These are phyloP conservation scores for Leptographium wingfieldii DNA, from an alignment of 2,329 filamentous ascomycete species.

Conservation along the genomic window DNA sequence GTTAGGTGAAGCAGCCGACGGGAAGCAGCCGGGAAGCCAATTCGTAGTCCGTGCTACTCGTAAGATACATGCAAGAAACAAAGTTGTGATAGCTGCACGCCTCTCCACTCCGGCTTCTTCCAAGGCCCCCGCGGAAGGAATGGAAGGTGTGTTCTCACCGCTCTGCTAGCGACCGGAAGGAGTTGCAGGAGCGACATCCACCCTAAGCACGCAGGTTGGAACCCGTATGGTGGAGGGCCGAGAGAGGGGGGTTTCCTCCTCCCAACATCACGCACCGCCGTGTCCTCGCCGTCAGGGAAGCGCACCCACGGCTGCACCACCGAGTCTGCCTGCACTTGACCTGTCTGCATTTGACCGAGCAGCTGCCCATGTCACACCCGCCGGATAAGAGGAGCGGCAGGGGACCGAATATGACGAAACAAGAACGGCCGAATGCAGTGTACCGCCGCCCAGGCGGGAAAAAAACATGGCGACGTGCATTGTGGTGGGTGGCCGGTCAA, in stretches of 20 bases:
- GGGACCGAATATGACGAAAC: not conserved
- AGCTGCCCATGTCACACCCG: not conserved
- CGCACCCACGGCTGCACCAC: not conserved
- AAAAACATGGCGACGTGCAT: not conserved
- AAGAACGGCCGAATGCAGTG: not conserved
- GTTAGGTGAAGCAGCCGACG: constrained; percentile 5
- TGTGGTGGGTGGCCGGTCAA: not conserved
- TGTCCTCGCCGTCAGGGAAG: not conserved
- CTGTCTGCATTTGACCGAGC: not conserved
- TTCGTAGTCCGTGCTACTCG: not conserved
- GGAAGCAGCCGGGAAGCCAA: constrained; percentile 6
- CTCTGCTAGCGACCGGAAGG: constrained; percentile 3
- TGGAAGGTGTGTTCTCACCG: constrained; percentile 6
- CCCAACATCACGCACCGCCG: not conserved
- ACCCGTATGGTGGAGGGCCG: constrained; percentile 8
- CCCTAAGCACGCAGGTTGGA: constrained; percentile 5
- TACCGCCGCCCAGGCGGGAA: not conserved
- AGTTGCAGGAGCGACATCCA: constrained; percentile 4
- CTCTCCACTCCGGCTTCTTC: not conserved
- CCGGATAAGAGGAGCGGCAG: not conserved
- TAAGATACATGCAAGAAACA: not conserved
- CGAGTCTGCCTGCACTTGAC: not conserved
- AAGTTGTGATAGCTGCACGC: constrained; percentile 4
- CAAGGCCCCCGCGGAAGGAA: not conserved
- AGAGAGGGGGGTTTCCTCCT: not conserved